These are phyloP conservation scores for Aristolochia fimbriata DNA, from an alignment of 164 flowering plant species.

Conservation along the genomic window DNA sequence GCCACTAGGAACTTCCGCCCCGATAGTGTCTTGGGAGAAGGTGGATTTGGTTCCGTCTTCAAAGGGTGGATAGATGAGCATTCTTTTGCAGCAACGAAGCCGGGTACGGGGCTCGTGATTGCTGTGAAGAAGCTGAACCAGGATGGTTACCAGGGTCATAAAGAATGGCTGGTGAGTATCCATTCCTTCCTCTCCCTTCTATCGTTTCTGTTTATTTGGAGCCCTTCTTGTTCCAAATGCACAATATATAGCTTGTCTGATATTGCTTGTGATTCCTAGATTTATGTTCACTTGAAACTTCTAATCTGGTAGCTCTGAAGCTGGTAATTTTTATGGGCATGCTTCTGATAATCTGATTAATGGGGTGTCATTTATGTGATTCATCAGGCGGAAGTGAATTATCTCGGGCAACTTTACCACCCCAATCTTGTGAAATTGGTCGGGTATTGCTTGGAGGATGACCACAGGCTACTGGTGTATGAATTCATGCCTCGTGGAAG, in stretches of 20 bases:
- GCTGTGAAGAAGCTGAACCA: constrained; percentile 80
- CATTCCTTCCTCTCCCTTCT: background rate
- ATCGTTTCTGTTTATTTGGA: background rate
- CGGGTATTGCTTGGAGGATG: constrained; percentile 78
- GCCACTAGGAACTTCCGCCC: constrained; percentile 88
- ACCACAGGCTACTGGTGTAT: constrained; percentile 66
- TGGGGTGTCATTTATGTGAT: background rate
- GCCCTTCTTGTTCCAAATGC: too few relatives aligned
- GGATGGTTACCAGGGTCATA: constrained; percentile 81
- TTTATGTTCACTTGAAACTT: background rate
- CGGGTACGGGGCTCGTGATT: constrained; percentile 68
- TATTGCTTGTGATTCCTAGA: too few relatives aligned
- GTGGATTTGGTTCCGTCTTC: constrained; percentile 85
- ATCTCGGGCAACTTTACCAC: constrained; percentile 64
- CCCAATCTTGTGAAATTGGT: constrained; percentile 70
- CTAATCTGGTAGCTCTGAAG: background rate
- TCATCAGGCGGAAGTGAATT: constrained; percentile 77
- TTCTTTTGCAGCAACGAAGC: constrained; percentile 47
- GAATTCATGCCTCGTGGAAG: constrained; percentile 85
- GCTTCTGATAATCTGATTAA: too few relatives aligned
- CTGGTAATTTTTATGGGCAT: background rate
- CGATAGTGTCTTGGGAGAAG: constrained; percentile 83
- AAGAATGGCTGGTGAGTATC: constrained; percentile 76
- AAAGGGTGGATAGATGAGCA: constrained; percentile 88
- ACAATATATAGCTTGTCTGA: too few relatives aligned